These are phyloP conservation scores for Oryza glumipatula DNA, from an alignment of 176 grass and related monocot genomes.

Conservation along the genomic window DNA sequence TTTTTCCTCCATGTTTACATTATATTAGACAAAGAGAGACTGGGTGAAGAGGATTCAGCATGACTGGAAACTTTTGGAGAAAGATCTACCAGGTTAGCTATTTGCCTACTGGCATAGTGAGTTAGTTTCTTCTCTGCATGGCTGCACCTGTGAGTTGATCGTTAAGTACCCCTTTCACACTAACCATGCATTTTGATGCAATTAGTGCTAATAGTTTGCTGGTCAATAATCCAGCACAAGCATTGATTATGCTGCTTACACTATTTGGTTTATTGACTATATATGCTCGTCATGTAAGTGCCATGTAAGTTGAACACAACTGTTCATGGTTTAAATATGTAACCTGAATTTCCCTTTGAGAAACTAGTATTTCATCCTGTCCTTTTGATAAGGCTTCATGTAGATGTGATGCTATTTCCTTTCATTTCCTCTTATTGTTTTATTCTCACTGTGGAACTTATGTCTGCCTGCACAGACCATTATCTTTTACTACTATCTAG, in stretches of 20 bases:
- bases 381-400: neutral
- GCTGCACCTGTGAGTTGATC: neutral
- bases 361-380: neutral
- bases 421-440: slow-evolving; percentile 3
- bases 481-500: neutral
- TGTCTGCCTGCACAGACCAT: neutral
- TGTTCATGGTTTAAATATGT: neutral
- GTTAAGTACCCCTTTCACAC: neutral
- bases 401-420: neutral
- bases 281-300: neutral
- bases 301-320: neutral
- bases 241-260: neutral
- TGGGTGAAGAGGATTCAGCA: slow-evolving; percentile 86
- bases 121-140: neutral
- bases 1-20: neutral
- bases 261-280: neutral
- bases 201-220: neutral
- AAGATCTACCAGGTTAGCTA: slow-evolving; percentile 79
- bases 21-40: slow-evolving; percentile 62
- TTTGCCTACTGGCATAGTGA: neutral
- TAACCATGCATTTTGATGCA: neutral
- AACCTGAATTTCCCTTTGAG: neutral
- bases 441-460: neutral
- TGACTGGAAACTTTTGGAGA: slow-evolving; percentile 90
- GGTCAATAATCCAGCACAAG: neutral